A percentile compares a stretch with the other conserved stretches of the same genome.
Conservation (phyloP, 2,329 filamentous ascomycete species). For the Lachnellula arida region DNA sequence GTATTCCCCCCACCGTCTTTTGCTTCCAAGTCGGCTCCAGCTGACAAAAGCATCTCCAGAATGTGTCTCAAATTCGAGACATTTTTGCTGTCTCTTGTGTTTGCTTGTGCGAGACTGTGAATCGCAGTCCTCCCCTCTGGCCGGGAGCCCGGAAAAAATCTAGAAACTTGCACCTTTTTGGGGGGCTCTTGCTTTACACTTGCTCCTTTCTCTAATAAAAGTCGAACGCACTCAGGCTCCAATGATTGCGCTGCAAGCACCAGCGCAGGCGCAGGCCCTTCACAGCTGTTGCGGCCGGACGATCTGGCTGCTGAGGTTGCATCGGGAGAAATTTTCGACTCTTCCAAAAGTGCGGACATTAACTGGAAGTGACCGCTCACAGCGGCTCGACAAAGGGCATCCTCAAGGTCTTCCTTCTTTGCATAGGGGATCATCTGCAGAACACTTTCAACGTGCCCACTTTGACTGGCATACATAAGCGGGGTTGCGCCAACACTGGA, state of each 20-base stretch:
- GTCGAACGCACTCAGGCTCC: neutral
- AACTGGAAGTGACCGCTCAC: slow-evolving; percentile 13
- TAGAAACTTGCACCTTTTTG: neutral
- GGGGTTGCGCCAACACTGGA: slow-evolving; percentile 25
- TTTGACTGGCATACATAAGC: slow-evolving; percentile 30
- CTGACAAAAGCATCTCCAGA: slow-evolving; percentile 17
- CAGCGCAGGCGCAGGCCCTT: slow-evolving; percentile 12
- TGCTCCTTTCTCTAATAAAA: neutral
- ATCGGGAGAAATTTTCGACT: slow-evolving; percentile 10
- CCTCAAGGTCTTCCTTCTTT: slow-evolving; percentile 10
- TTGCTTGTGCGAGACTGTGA: neutral
- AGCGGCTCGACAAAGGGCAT: slow-evolving; percentile 14
- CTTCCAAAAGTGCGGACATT: slow-evolving; percentile 10
- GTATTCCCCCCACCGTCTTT: slow-evolving; percentile 10
- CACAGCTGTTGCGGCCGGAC: neutral
- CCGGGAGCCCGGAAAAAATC: neutral
- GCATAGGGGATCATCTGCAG: slow-evolving; percentile 13
- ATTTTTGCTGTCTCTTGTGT: neutral
- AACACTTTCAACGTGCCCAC: slow-evolving; percentile 22
- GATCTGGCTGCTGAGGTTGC: neutral
- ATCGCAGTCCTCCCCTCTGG: neutral
- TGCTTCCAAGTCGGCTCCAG: slow-evolving; percentile 26
- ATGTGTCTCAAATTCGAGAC: slow-evolving; percentile 2
- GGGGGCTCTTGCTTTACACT: neutral
- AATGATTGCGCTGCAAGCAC: slow-evolving; percentile 8